Evolutionary conservation across 306 rosid species (phyloP).

Genomic region (Herpetospermum pedunculosum): DNA sequence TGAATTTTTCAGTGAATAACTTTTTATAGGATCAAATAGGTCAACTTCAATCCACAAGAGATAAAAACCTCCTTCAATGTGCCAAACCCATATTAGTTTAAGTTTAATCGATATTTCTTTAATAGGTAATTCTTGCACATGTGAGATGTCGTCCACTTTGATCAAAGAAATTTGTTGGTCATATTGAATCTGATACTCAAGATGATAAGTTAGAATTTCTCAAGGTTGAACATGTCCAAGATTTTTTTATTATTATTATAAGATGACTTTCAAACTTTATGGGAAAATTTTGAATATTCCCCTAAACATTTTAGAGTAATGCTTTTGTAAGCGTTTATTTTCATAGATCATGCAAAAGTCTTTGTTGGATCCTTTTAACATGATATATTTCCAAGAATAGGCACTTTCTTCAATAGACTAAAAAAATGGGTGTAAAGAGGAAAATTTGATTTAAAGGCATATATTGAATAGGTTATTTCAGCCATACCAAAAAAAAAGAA

Average conservation of each 20-base stretch:
- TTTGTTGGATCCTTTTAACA: neutral
- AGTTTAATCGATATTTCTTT: neutral
- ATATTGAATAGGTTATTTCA: neutral
- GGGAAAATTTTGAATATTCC: neutral
- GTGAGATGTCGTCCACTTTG: neutral
- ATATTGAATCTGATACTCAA: neutral
- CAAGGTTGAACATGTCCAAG: neutral
- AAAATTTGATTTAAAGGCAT: neutral
- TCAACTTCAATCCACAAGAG: too few relatives aligned
- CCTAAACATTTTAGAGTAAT: neutral
- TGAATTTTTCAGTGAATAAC: too few relatives aligned
- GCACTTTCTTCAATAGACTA: neutral
- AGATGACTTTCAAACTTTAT: neutral
- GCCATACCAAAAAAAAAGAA: neutral
- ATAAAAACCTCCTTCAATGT: too few relatives aligned
- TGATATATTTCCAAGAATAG: neutral
- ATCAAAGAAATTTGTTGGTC: neutral
- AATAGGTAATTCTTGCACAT: neutral
- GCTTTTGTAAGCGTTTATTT: too few relatives aligned
- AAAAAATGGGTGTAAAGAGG: neutral
- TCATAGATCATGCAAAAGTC: neutral
- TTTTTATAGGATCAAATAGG: too few relatives aligned
- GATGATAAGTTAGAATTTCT: neutral
- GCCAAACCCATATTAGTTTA: neutral
- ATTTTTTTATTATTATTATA: neutral